phyloP scores from a whole-genome alignment of 345 rosid genomes.

The Eucalyptus regnans region DNA sequence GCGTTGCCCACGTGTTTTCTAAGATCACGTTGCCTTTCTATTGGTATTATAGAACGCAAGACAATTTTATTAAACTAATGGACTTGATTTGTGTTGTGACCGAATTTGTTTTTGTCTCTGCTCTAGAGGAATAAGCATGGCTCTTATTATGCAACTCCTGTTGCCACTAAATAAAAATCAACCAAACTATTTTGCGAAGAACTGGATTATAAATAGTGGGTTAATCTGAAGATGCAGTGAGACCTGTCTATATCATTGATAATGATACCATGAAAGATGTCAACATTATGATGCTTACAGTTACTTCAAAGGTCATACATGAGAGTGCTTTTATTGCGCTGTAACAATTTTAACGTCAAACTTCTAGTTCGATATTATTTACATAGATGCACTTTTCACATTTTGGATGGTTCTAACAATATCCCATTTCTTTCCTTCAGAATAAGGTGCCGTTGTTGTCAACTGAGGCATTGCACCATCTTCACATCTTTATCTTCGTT shows the following conservation, averaged over 20 bases:
- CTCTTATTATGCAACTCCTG: neutral
- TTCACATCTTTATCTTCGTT: constrained; percentile 84
- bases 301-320: neutral
- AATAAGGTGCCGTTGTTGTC: constrained; percentile 62
- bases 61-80: neutral
- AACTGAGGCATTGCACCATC: constrained; percentile 65
- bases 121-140: neutral
- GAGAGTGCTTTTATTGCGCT: neutral
- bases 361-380: neutral
- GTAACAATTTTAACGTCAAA: neutral
- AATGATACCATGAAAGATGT: neutral
- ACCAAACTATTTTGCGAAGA: neutral
- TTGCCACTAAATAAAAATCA: neutral
- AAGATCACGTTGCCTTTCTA: neutral
- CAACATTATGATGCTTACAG: neutral
- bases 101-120: neutral
- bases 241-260: neutral
- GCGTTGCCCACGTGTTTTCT: neutral
- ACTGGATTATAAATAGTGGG: neutral
- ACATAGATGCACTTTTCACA: neutral
- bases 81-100: neutral
- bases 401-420: neutral
- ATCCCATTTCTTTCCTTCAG: constrained; percentile 17
- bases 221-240: neutral
- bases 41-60: neutral